These are phyloP conservation scores for Aspergillus neoniger DNA, from an alignment of 2,329 filamentous ascomycete species.

Conservation along the genomic window DNA sequence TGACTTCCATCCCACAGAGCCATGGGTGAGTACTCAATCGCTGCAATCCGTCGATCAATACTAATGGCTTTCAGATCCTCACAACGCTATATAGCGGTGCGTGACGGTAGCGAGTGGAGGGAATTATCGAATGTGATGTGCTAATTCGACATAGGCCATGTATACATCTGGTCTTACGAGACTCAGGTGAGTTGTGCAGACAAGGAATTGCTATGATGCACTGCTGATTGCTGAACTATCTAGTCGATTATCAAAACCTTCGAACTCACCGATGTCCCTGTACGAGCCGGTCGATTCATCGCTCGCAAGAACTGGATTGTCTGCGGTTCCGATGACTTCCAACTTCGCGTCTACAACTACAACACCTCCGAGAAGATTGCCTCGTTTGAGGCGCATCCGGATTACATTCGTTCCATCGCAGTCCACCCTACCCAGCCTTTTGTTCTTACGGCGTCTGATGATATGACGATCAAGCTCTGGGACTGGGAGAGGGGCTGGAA, in stretches of 20 bases:
- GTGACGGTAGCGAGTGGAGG: slow-evolving; percentile 24
- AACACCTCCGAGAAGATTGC: slow-evolving; percentile 99
- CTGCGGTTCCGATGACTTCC: slow-evolving; percentile 91
- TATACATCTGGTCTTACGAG: slow-evolving; percentile 99
- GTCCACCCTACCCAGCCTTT: slow-evolving; percentile 96
- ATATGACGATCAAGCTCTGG: slow-evolving; percentile 98
- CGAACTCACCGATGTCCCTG: slow-evolving; percentile 96
- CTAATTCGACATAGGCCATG: slow-evolving; percentile 70
- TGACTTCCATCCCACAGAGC: slow-evolving; percentile 95
- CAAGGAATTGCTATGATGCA: neutral
- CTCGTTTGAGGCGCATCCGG: slow-evolving; percentile 93
- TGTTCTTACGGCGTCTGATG: slow-evolving; percentile 92
- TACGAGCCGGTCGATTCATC: slow-evolving; percentile 93
- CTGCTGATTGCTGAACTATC: slow-evolving; percentile 20
- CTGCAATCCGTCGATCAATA: slow-evolving; percentile 6
- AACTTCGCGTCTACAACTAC: slow-evolving; percentile 92
- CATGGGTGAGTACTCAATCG: slow-evolving; percentile 67
- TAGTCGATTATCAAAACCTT: slow-evolving; percentile 95
- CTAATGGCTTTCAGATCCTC: slow-evolving; percentile 60
- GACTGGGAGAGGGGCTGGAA: slow-evolving; percentile 99
- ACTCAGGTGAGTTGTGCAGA: slow-evolving; percentile 61
- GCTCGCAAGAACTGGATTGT: slow-evolving; percentile 99
- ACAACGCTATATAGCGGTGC: slow-evolving; percentile 94
- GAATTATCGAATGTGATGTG: slow-evolving; percentile 16
- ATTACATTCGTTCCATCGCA: slow-evolving; percentile 96